Evolutionary conservation across 495 filamentous ascomycete genomes (phyloP).

Genomic region (Aspergillus avenaceus): DNA sequence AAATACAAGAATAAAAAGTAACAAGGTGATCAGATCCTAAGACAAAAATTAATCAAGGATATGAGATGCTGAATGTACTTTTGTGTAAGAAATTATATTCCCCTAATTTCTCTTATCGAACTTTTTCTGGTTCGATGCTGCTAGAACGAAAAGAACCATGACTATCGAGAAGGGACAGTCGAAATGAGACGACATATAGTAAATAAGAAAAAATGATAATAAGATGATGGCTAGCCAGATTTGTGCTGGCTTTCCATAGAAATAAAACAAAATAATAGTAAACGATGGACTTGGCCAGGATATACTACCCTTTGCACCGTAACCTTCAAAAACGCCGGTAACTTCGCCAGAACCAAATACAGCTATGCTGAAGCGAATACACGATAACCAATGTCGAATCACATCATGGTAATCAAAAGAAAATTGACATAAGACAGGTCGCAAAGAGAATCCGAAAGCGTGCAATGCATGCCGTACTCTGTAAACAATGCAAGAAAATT

Average conservation of each 20-base stretch:
- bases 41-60: not conserved
- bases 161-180: not conserved
- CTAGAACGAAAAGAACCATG: not conserved
- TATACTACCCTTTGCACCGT: constrained; percentile 8
- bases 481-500: constrained; percentile 8
- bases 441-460: constrained; percentile 1
- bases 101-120: not conserved
- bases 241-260: not conserved
- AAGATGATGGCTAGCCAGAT: not conserved
- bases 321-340: constrained; percentile 5
- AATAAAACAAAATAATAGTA: not conserved
- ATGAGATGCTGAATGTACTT: too few relatives aligned
- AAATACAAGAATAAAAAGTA: too few relatives aligned
- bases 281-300: not conserved
- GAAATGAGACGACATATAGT: not conserved
- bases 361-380: constrained; percentile 1
- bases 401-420: constrained; percentile 12
- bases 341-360: not conserved
- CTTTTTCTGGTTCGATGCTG: not conserved
- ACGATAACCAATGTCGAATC: constrained; percentile 6
- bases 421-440: not conserved
- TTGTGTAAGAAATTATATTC: not conserved
- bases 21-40: too few relatives aligned
- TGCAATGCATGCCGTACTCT: constrained; percentile 8
- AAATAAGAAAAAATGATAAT: not conserved